A percentile compares a stretch with the other conserved stretches of the same genome.
These are phyloP conservation scores for Calcarisporium arbuscula DNA, from an alignment of 2,329 filamentous ascomycete genomes.

Conservation along the genomic window DNA sequence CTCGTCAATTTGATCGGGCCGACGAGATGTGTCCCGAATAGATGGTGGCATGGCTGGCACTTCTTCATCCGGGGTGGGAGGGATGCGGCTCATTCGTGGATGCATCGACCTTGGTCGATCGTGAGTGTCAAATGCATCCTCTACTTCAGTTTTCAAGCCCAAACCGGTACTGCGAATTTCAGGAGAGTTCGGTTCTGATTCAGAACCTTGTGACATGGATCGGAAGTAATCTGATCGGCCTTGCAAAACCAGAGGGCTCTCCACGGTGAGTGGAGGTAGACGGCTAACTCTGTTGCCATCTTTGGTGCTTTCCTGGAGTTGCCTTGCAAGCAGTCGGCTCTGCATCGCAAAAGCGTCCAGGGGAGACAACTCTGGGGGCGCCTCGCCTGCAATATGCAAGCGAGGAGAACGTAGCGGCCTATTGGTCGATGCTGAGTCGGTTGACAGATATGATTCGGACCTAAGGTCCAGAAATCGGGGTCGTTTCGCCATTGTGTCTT, in stretches of 20 bases:
- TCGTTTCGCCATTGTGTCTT: conserved; percentile 42
- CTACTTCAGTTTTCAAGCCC: conserved; percentile 48
- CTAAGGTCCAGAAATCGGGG: conserved; percentile 55
- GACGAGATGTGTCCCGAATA: conserved; percentile 30
- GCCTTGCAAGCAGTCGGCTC: conserved; percentile 77
- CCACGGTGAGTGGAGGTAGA: conserved; percentile 74
- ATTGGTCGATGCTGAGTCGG: conserved; percentile 34
- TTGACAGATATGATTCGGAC: conserved; percentile 48
- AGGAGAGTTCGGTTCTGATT: conserved; percentile 35
- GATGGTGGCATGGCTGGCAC: conserved; percentile 40
- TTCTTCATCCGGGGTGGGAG: conserved; percentile 41
- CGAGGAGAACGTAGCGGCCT: conserved; percentile 65
- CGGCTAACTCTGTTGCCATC: conserved; percentile 77
- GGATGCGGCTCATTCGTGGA: conserved; percentile 62
- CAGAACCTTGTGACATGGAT: conserved; percentile 59
- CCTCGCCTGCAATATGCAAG: conserved; percentile 69
- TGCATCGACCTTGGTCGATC: conserved; percentile 67
- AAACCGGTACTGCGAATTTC: conserved; percentile 23
- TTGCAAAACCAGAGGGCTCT: conserved; percentile 70
- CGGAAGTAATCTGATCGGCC: conserved; percentile 77
- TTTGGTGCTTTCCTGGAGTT: conserved; percentile 73
- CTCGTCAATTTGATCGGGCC: conserved; percentile 30
- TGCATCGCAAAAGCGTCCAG: conserved; percentile 93
- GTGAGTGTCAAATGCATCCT: conserved; percentile 45
- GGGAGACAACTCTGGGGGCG: conserved; percentile 85